Base-by-base conservation (phyloP, 805 yeast species). In the Nakazawaea molendinolei region DNA sequence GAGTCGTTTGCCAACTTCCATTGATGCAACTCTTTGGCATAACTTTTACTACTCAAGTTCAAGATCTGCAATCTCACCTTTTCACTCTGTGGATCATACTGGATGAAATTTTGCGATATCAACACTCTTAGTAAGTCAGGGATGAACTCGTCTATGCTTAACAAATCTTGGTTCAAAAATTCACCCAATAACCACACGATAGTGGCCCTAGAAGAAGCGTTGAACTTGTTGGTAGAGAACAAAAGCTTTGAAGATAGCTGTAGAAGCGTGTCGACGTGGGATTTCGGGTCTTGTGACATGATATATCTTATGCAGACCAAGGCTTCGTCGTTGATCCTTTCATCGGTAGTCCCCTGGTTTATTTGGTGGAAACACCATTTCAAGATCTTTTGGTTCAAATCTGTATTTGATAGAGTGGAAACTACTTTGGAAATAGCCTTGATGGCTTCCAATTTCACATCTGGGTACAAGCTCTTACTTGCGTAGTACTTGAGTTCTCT, bases 111-210 rank as follows among this genome's bases (percentile, higher is more conserved):
- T 21, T 66, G 66, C 6, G 79, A 55, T 17, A 38, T 38, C 25
- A 83, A 56, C 10, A 61, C 58, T 36, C 96, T 66, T 38, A 86
- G 60, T 2, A 86, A 71, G 51, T 90, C 96, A 0, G 94, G 89
- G 3, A 89, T 79, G 34, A 84, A 56, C 18, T 52, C 44, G 26
- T 60, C 62, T 22, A 45, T 25, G 1, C 39, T 28, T 6, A 41
- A 23, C 28, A 39, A 43, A 18, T 34, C 44, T 53, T 40, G 15
- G 16, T 44, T 46, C 0, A 79, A 67, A 51, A 79, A 80, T 50
- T 92, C 97, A 4, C 97, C 96, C 35, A 90, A 71, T 8, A 90
- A 66, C 97, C 97, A 92, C 5, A 90, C 68, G 8, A 89, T 78
- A 31, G 90, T 82, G 1, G 95, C 86, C 45, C 78, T 74, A 0